Evolutionary conservation across 1,139 yeast species (phyloP).

Genomic region (Taiozyma onychis): DNA sequence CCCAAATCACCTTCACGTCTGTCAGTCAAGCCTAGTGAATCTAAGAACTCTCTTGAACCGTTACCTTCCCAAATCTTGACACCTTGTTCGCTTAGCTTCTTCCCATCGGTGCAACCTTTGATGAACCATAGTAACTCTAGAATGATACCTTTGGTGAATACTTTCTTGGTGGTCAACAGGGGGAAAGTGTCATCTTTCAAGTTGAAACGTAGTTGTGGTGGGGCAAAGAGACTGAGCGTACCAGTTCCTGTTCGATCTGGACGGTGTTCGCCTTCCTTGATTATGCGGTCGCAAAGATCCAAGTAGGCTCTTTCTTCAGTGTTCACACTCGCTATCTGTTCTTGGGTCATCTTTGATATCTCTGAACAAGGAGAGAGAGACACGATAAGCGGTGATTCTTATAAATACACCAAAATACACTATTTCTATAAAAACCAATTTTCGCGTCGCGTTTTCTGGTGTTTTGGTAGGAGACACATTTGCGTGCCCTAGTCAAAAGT

Average conservation of each 20-base stretch:
- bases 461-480: neutral
- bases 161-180: conserved; percentile 85
- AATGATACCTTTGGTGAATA: conserved; percentile 82
- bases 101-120: conserved; percentile 85
- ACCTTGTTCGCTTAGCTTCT: conserved; percentile 68
- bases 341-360: conserved; percentile 11
- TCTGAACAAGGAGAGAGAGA: too few relatives aligned
- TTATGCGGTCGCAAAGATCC: conserved; percentile 71
- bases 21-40: conserved; percentile 69
- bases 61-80: conserved; percentile 98
- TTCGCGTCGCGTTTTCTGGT: neutral
- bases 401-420: too few relatives aligned
- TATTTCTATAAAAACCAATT: too few relatives aligned
- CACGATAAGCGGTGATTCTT: too few relatives aligned
- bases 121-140: conserved; percentile 93
- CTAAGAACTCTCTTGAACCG: conserved; percentile 91
- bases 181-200: conserved; percentile 74
- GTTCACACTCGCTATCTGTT: conserved; percentile 23
- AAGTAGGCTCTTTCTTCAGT: conserved; percentile 79
- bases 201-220: conserved; percentile 88
- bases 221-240: conserved; percentile 83
- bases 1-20: conserved; percentile 94
- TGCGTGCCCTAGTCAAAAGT: neutral
- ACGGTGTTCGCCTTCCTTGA: conserved; percentile 80
- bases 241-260: conserved; percentile 99